Evolutionary conservation across 208 protist genomes (phyloP).

Genomic region (Naegleria lovaniensis): DNA sequence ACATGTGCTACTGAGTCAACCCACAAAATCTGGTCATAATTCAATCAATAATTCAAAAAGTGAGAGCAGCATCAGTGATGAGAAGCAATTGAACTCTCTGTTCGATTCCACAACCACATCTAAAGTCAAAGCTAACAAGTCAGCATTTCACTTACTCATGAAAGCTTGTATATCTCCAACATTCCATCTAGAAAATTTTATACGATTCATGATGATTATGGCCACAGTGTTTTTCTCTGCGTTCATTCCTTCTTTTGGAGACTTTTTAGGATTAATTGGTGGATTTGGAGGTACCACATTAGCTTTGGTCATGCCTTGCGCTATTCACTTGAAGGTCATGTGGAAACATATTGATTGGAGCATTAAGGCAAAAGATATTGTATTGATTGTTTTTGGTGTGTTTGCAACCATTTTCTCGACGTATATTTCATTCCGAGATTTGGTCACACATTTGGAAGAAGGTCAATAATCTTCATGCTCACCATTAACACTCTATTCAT

Average conservation of each 20-base stretch:
- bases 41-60: neutral
- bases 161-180: neutral
- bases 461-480: neutral
- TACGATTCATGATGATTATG: neutral
- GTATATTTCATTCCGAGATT: neutral
- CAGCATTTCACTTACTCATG: neutral
- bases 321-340: neutral
- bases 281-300: neutral
- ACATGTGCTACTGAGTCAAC: neutral
- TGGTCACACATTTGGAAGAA: neutral
- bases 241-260: neutral
- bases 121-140: neutral
- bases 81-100: neutral
- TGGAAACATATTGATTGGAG: neutral
- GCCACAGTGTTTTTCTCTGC: neutral
- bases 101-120: no score
- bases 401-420: neutral
- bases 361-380: neutral
- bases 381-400: neutral
- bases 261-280: conserved; percentile 12
- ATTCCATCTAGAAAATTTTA: neutral
- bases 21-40: neutral
- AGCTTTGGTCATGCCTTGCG: neutral
- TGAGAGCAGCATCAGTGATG: neutral
- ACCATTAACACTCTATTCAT: no score